phyloP scores from a whole-genome alignment of 805 yeast genomes.

The Kodamaea laetipori region DNA sequence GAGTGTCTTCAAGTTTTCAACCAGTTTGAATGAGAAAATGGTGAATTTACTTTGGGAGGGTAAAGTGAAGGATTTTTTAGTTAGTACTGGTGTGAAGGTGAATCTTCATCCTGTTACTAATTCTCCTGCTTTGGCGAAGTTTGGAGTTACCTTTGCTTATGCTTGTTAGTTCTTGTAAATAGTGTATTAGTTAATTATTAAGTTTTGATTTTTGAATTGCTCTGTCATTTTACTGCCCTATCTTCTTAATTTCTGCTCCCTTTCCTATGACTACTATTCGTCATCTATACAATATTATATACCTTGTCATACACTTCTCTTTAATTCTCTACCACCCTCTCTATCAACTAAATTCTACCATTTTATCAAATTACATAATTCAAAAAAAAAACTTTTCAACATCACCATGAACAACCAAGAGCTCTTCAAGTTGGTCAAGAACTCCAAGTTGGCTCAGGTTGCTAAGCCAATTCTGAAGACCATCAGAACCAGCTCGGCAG shows the following conservation, averaged over 20 bases:
- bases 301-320: too few species aligned
- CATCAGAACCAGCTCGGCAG: slow-evolving; percentile 31
- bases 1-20: slow-evolving; percentile 72
- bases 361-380: not conserved
- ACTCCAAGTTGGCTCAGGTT: slow-evolving; percentile 47
- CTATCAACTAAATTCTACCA: too few species aligned
- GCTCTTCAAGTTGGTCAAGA: slow-evolving; percentile 36
- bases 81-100: slow-evolving; percentile 71
- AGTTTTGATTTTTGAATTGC: too few species aligned
- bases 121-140: slow-evolving; percentile 49
- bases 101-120: slow-evolving; percentile 37
- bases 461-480: slow-evolving; percentile 40
- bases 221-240: too few species aligned
- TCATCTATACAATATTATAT: too few species aligned
- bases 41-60: slow-evolving; percentile 86
- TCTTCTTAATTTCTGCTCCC: too few species aligned
- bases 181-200: too few species aligned
- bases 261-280: too few species aligned
- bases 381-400: slow-evolving; percentile 5
- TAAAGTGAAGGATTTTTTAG: slow-evolving; percentile 71
- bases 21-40: slow-evolving; percentile 64
- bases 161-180: slow-evolving; percentile 58
- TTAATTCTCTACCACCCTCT: too few species aligned
- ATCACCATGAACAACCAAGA: slow-evolving; percentile 33
- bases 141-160: slow-evolving; percentile 65